These are phyloP conservation scores for Metarhizium robertsii DNA, from an alignment of 2,329 filamentous ascomycete genomes.

Conservation along the genomic window DNA sequence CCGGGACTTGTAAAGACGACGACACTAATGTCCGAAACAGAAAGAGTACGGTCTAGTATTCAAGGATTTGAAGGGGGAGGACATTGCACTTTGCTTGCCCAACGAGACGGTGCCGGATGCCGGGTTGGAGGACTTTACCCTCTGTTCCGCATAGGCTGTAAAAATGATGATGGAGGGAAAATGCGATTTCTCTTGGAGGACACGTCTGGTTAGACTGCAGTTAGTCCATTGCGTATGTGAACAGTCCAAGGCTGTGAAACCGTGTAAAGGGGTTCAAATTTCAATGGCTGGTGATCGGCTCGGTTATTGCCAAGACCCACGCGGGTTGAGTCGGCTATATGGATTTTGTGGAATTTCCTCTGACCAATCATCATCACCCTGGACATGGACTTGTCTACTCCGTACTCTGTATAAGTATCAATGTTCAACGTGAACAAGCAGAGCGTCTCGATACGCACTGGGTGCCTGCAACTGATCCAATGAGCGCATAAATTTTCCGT, in stretches of 20 bases:
- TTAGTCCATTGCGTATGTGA: too few relatives aligned
- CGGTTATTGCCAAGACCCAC: not conserved
- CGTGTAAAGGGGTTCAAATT: too few relatives aligned
- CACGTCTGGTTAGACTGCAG: too few relatives aligned
- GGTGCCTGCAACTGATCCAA: not conserved
- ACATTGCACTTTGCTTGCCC: slow-evolving; percentile 20
- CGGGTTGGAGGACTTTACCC: slow-evolving; percentile 17
- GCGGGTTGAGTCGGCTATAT: slow-evolving; percentile 1
- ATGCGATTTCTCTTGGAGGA: too few relatives aligned
- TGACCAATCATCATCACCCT: too few relatives aligned
- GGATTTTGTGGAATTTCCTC: not conserved
- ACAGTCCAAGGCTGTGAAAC: too few relatives aligned
- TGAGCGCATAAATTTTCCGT: not conserved
- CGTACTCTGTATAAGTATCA: too few relatives aligned
- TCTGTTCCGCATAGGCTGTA: slow-evolving; percentile 2
- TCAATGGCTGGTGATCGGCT: too few relatives aligned
- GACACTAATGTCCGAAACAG: slow-evolving; percentile 7
- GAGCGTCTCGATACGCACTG: too few relatives aligned
- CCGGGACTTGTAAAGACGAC: not conserved
- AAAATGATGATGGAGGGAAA: not conserved
- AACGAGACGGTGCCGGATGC: slow-evolving; percentile 13
- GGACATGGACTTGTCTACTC: too few relatives aligned
- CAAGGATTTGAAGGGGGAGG: slow-evolving; percentile 18
- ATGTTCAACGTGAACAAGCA: too few relatives aligned
- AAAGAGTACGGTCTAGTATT: slow-evolving; percentile 21